Conservation (phyloP, 2,329 filamentous ascomycete species). For the Coniosporium tulheliwenetii region DNA sequence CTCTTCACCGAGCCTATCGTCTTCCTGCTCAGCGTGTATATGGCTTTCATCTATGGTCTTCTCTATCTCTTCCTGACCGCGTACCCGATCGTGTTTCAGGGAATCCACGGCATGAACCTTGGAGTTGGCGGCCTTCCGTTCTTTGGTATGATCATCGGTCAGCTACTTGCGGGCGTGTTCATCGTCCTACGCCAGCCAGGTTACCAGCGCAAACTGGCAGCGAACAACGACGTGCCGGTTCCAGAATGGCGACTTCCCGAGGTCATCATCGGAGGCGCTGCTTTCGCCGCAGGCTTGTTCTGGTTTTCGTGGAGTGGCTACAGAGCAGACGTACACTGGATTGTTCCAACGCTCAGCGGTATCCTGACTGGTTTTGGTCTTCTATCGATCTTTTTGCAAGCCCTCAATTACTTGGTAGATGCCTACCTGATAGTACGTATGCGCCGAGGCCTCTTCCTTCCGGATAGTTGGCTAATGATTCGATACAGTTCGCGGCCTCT, state of each 20-base stretch:
- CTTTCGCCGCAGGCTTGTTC: conserved; percentile 17
- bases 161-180: conserved; percentile 11
- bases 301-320: conserved; percentile 18
- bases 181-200: conserved; percentile 12
- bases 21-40: conserved; percentile 29
- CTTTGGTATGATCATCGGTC: conserved; percentile 48
- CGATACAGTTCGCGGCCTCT: conserved; percentile 26
- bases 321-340: conserved; percentile 20
- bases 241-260: conserved; percentile 43
- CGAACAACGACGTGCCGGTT: conserved; percentile 34
- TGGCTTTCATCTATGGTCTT: conserved; percentile 32
- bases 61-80: conserved; percentile 78
- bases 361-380: conserved; percentile 42
- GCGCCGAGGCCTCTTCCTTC: conserved; percentile 8
- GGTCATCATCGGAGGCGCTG: conserved; percentile 34
- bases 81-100: conserved; percentile 65
- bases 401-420: conserved; percentile 44
- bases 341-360: conserved; percentile 24
- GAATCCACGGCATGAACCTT: conserved; percentile 50
- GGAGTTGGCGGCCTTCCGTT: conserved; percentile 67
- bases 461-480: neutral
- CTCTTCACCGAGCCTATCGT: conserved; percentile 35
- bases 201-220: conserved; percentile 18
- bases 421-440: conserved; percentile 36
- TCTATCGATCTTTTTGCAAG: conserved; percentile 40